Percentiles rank a stretch among this genome's conserved stretches.
Conservation (phyloP, 176 grass and related monocot genomes). For the Aegilops tauschii region DNA sequence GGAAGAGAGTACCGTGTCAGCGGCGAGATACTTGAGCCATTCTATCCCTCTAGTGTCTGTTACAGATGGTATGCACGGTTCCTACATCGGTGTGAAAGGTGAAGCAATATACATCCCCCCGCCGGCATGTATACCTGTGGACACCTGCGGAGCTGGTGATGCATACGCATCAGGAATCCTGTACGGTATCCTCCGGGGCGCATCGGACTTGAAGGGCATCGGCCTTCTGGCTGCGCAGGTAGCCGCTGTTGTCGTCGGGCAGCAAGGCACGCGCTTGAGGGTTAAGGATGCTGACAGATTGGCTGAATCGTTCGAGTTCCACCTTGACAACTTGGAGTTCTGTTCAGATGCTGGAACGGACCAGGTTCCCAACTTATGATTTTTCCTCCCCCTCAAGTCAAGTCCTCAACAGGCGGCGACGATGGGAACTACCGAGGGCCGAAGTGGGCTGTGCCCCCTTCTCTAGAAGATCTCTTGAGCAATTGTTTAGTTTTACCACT, state of each 20-base stretch:
- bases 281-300: conserved; percentile 71
- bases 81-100: conserved; percentile 82
- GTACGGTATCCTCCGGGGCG: conserved; percentile 76
- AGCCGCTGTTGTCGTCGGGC: conserved; percentile 72
- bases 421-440: not conserved
- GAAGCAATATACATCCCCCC: conserved; percentile 90
- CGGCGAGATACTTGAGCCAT: conserved; percentile 74
- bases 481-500: not conserved
- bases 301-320: conserved; percentile 49
- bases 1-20: conserved; percentile 55
- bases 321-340: conserved; percentile 66
- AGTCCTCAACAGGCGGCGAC: not conserved
- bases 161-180: conserved; percentile 87
- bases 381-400: not conserved
- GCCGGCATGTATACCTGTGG: conserved; percentile 56
- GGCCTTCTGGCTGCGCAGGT: conserved; percentile 70
- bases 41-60: conserved; percentile 75
- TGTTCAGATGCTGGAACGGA: conserved; percentile 58
- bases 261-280: conserved; percentile 79
- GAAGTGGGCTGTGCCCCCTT: not conserved
- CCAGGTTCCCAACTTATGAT: conserved; percentile 46
- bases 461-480: not conserved
- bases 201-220: conserved; percentile 76
- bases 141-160: conserved; percentile 91
- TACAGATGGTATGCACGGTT: conserved; percentile 70